phyloP scores from a whole-genome alignment of 257 asterid genomes.

The Petunia secreta region DNA sequence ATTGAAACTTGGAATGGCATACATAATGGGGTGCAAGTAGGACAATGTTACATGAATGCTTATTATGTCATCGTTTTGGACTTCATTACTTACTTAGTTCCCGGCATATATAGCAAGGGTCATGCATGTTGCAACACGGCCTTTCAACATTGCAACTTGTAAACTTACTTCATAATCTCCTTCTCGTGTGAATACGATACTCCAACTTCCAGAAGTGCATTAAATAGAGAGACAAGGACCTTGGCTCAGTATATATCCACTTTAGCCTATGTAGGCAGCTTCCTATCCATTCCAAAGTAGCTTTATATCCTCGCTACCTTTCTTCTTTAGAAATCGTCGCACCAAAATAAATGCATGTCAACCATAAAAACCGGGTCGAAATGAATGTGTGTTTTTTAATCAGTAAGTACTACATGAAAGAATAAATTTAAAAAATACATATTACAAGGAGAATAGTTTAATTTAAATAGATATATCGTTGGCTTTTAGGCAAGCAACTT shows the following conservation, averaged over 20 bases:
- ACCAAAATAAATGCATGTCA: neutral
- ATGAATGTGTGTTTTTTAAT: no score
- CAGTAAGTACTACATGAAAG: no score
- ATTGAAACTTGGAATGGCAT: neutral
- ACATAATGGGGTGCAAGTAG: neutral
- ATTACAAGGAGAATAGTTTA: no score
- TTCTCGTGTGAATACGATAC: neutral
- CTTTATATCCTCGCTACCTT: neutral
- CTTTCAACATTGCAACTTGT: conserved; percentile 4
- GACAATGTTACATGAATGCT: neutral
- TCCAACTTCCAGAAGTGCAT: neutral
- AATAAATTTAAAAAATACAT: no score
- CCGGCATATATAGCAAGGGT: neutral
- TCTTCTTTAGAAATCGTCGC: neutral
- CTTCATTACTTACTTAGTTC: neutral
- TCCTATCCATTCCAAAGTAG: conserved; percentile 1
- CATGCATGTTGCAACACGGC: neutral
- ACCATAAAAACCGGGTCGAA: neutral
- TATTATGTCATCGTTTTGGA: neutral
- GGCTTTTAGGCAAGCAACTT: no score
- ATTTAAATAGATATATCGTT: no score
- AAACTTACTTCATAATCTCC: neutral
- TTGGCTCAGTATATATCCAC: neutral
- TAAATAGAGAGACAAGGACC: neutral
- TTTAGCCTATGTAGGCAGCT: conserved; percentile 9